These are phyloP conservation scores for Quercus lobata DNA, from an alignment of 331 rosid genomes.

Conservation along the genomic window DNA sequence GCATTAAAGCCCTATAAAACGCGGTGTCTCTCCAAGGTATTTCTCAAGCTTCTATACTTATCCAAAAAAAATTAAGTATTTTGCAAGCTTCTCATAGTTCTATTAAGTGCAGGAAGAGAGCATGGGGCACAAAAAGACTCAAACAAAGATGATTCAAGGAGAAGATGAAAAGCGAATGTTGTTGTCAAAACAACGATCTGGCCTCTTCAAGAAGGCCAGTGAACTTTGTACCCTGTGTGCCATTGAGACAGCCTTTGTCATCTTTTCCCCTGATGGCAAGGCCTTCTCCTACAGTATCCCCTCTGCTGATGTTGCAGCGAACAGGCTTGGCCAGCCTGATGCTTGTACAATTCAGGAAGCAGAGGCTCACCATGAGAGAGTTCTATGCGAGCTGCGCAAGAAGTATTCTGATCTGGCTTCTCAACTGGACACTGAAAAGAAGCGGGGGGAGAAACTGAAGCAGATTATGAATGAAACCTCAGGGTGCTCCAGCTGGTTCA, in stretches of 20 bases:
- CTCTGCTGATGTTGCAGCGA: background rate
- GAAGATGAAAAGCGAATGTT: background rate
- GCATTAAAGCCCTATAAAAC: background rate
- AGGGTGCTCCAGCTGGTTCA: background rate
- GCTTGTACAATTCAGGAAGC: background rate
- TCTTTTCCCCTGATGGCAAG: constrained; percentile 2
- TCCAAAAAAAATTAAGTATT: background rate
- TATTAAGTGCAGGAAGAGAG: background rate
- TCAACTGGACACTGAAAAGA: background rate
- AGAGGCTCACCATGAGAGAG: background rate
- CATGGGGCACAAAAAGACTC: background rate
- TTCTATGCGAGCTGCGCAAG: background rate
- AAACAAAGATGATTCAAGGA: background rate
- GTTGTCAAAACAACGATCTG: background rate
- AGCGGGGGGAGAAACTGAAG: background rate
- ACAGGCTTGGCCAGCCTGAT: background rate
- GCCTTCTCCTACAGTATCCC: background rate
- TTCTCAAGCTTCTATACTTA: background rate
- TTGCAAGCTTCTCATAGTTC: background rate
- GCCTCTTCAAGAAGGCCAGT: constrained; percentile 7
- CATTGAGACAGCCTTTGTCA: background rate
- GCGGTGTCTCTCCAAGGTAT: background rate
- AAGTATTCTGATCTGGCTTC: background rate
- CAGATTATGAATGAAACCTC: background rate
- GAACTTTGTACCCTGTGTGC: constrained; percentile 3